These are phyloP conservation scores for Saccharomyces hybrid DNA, from an alignment of 1,139 yeast genomes.

Conservation along the genomic window DNA sequence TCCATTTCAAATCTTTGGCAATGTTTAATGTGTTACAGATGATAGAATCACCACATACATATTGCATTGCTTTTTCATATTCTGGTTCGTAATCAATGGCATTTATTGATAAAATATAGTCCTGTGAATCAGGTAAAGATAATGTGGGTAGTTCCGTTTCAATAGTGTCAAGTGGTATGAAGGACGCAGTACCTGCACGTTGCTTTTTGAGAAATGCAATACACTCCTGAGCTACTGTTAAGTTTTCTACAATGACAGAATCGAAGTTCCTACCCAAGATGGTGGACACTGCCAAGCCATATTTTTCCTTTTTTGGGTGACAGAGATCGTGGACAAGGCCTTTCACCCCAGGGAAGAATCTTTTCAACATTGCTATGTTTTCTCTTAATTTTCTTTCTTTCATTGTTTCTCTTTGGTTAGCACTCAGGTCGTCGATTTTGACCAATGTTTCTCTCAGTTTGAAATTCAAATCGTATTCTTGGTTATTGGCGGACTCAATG, in stretches of 20 bases:
- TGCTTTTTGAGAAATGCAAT: constrained; percentile 78
- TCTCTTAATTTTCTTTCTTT: constrained; percentile 65
- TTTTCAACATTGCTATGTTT: constrained; percentile 58
- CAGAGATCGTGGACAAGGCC: constrained; percentile 78
- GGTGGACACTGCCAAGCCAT: constrained; percentile 70
- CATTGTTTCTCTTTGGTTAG: constrained; percentile 67
- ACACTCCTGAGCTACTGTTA: constrained; percentile 73
- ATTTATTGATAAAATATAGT: constrained; percentile 45
- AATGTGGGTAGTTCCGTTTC: constrained; percentile 43
- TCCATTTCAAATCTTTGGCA: constrained; percentile 75
- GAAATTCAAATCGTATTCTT: constrained; percentile 46
- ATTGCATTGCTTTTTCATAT: constrained; percentile 71
- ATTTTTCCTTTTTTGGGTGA: constrained; percentile 68
- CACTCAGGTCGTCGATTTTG: constrained; percentile 62
- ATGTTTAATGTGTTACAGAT: constrained; percentile 65
- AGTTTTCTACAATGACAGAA: constrained; percentile 73
- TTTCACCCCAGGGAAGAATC: constrained; percentile 71
- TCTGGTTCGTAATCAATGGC: constrained; percentile 62
- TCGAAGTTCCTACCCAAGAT: constrained; percentile 75
- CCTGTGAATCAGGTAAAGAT: constrained; percentile 19
- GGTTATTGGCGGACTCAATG: constrained; percentile 34
- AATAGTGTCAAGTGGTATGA: constrained; percentile 80
- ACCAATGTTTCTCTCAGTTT: constrained; percentile 55
- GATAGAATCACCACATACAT: constrained; percentile 71
- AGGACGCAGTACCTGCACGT: constrained; percentile 75